Percentiles rank a stretch among this genome's conserved stretches.
Conservation (phyloP, 352 stramenopile genomes). For the Blastocystis sp. region DNA sequence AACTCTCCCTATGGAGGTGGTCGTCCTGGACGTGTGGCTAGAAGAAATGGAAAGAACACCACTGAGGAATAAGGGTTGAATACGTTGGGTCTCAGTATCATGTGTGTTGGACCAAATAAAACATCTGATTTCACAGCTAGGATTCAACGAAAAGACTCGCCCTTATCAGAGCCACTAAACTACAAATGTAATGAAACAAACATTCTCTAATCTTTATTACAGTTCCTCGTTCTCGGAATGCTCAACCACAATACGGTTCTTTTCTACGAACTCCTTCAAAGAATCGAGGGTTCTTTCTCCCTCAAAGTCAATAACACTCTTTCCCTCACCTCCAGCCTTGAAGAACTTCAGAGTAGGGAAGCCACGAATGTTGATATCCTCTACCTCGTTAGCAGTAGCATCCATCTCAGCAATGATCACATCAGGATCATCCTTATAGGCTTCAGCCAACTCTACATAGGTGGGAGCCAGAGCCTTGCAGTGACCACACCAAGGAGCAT, state of each 20-base stretch:
- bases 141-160: too few relatives aligned
- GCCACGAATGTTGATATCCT: conserved; percentile 81
- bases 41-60: conserved; percentile 47
- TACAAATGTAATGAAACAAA: too few relatives aligned
- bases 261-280: conserved; percentile 66
- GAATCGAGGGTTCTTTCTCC: conserved; percentile 63
- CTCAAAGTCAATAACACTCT: conserved; percentile 64
- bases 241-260: conserved; percentile 64
- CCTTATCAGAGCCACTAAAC: too few relatives aligned
- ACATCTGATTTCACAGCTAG: too few relatives aligned
- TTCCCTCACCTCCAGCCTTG: conserved; percentile 67
- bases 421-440: conserved; percentile 77
- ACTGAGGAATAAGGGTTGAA: conserved; percentile 35
- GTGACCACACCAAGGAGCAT: conserved; percentile 81
- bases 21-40: conserved; percentile 45
- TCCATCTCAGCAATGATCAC: conserved; percentile 90
- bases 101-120: too few relatives aligned
- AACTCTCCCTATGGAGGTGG: too few relatives aligned
- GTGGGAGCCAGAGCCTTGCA: conserved; percentile 78
- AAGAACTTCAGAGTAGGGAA: conserved; percentile 91
- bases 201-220: neutral
- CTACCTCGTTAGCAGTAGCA: conserved; percentile 85
- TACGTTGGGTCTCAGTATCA: too few relatives aligned
- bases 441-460: conserved; percentile 70
- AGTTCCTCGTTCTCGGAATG: conserved; percentile 36